Conservation (phyloP, 148 eudicot species). For the Rhododendron williamsianum region DNA sequence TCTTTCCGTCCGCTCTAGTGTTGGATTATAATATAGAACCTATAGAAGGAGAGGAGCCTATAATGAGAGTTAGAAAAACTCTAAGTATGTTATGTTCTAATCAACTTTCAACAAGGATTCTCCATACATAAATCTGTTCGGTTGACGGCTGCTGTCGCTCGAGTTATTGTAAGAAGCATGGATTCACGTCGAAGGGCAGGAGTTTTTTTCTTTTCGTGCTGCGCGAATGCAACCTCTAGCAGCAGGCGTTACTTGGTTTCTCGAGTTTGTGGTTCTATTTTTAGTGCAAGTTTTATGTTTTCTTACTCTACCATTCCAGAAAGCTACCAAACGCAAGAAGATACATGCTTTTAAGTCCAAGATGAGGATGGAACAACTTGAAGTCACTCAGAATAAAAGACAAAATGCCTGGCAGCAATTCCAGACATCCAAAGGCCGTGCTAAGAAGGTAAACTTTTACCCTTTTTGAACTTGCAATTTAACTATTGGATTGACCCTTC, state of each 20-base stretch:
- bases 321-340: slow-evolving; percentile 88
- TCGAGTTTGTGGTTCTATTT: background rate
- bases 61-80: too few relatives aligned
- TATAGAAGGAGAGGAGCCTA: too few relatives aligned
- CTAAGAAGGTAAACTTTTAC: slow-evolving; percentile 69
- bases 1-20: too few relatives aligned
- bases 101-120: too few relatives aligned
- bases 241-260: background rate
- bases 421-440: slow-evolving; percentile 77
- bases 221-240: too few relatives aligned
- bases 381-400: slow-evolving; percentile 89
- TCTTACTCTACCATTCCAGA: slow-evolving; percentile 34
- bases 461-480: background rate
- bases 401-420: slow-evolving; percentile 99
- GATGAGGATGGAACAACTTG: slow-evolving; percentile 77
- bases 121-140: too few relatives aligned
- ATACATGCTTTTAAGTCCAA: slow-evolving; percentile 95
- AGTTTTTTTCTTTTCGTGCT: too few relatives aligned
- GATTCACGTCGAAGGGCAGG: too few relatives aligned
- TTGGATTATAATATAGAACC: too few relatives aligned
- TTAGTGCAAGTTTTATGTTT: background rate
- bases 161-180: too few relatives aligned
- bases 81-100: too few relatives aligned
- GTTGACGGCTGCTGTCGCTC: too few relatives aligned
- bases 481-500: background rate